phyloP scores from a whole-genome alignment of 805 yeast species.

The Lipomyces chichibuensis region DNA sequence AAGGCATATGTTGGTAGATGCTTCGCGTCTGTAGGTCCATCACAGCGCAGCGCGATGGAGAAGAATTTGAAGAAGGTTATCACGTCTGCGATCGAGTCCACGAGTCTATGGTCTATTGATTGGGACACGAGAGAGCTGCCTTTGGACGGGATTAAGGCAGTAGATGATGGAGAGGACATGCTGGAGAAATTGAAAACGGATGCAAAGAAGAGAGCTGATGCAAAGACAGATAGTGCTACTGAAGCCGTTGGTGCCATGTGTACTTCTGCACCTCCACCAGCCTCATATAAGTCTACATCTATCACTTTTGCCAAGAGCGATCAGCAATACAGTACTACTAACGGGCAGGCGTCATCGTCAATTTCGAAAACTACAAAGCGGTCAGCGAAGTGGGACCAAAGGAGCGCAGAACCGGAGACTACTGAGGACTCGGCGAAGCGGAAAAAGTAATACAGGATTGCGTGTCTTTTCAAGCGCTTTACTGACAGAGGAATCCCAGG shows the following conservation, averaged over 20 bases:
- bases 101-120: slow-evolving; percentile 53
- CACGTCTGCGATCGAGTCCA: slow-evolving; percentile 52
- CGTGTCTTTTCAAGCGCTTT: background rate
- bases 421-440: background rate
- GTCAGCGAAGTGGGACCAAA: slow-evolving; percentile 31
- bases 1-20: slow-evolving; percentile 55
- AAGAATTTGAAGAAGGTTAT: slow-evolving; percentile 55
- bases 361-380: slow-evolving; percentile 17
- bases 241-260: background rate
- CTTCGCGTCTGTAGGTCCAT: slow-evolving; percentile 49
- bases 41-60: slow-evolving; percentile 51
- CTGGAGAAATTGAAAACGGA: slow-evolving; percentile 20
- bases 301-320: slow-evolving; percentile 5
- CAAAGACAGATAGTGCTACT: background rate
- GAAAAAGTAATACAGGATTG: background rate
- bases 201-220: background rate
- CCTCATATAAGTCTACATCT: slow-evolving; percentile 12
- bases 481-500: slow-evolving; percentile 2
- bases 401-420: background rate
- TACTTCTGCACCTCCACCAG: background rate
- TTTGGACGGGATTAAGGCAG: slow-evolving; percentile 38
- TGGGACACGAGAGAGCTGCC: slow-evolving; percentile 62
- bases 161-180: slow-evolving; percentile 20
- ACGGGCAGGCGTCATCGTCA: background rate
- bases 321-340: background rate